phyloP scores from a whole-genome alignment of 345 rosid species.

The Rhizophora apiculata region DNA sequence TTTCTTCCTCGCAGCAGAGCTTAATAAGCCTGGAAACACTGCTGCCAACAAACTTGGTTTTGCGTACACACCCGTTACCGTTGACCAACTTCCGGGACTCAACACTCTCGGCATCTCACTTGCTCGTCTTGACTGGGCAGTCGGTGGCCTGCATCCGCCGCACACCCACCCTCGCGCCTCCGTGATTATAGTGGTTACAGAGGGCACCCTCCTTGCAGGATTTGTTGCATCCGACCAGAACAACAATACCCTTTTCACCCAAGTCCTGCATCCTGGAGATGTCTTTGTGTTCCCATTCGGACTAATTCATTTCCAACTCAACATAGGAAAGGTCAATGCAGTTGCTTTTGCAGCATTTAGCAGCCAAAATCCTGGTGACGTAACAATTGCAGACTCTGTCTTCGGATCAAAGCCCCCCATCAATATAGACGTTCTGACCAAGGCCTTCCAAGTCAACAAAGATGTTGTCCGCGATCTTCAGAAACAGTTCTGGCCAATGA shows the following conservation, averaged over 20 bases:
- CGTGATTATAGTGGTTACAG: background rate
- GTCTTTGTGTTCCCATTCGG: conserved; percentile 11
- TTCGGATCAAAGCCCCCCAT: conserved; percentile 9
- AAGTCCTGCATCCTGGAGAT: conserved; percentile 6
- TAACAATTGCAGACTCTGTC: background rate
- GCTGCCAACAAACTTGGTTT: background rate
- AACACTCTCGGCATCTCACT: conserved; percentile 14
- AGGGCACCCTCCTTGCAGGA: conserved; percentile 11
- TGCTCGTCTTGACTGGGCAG: background rate
- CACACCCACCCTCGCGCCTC: background rate
- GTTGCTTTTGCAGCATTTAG: background rate
- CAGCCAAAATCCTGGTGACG: conserved; percentile 17
- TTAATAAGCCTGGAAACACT: conserved; percentile 2
- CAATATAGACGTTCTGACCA: background rate
- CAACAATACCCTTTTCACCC: conserved; percentile 10
- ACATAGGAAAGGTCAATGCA: background rate
- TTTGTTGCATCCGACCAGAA: conserved; percentile 11
- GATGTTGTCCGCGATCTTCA: background rate
- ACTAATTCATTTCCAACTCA: conserved; percentile 7
- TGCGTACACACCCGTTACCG: background rate
- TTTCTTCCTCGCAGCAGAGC: conserved; percentile 1
- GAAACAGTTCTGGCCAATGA: background rate
- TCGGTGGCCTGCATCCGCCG: background rate
- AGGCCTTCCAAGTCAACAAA: conserved; percentile 5
- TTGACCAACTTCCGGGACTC: conserved; percentile 8